These are phyloP conservation scores for Yarrowia bubula DNA, from an alignment of 805 yeast genomes.

Conservation along the genomic window DNA sequence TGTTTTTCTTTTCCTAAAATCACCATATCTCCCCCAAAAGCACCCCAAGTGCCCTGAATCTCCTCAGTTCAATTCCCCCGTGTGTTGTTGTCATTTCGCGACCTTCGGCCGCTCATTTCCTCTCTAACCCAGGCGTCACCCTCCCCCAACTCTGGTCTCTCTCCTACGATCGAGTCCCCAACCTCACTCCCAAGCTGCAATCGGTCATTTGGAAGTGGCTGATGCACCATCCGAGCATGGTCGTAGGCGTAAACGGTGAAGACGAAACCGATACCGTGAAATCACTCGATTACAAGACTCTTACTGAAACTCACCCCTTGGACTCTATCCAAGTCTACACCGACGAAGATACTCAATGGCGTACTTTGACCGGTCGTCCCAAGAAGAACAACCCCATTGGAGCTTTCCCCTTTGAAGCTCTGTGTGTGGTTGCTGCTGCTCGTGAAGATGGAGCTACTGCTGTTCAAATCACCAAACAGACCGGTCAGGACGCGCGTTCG, in stretches of 20 bases:
- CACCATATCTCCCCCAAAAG: too few relatives aligned
- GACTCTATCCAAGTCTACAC: slow-evolving; percentile 34
- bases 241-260: slow-evolving; percentile 26
- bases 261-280: slow-evolving; percentile 28
- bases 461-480: slow-evolving; percentile 39
- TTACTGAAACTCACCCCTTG: neutral
- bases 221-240: slow-evolving; percentile 29
- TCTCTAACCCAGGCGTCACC: slow-evolving; percentile 32
- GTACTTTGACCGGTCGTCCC: slow-evolving; percentile 39
- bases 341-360: slow-evolving; percentile 41
- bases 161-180: slow-evolving; percentile 29
- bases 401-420: slow-evolving; percentile 41
- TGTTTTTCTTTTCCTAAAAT: neutral
- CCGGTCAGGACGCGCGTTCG: slow-evolving; percentile 45
- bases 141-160: slow-evolving; percentile 36
- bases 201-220: slow-evolving; percentile 37
- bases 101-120: neutral
- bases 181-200: slow-evolving; percentile 33
- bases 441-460: slow-evolving; percentile 42
- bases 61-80: too few relatives aligned
- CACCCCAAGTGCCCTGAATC: too few relatives aligned
- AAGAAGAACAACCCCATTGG: slow-evolving; percentile 39
- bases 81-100: too few relatives aligned
- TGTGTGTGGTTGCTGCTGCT: slow-evolving; percentile 43
- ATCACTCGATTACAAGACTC: neutral